These are phyloP conservation scores for Pichia sp. DNA, from an alignment of 1,139 yeast genomes.

Conservation along the genomic window DNA sequence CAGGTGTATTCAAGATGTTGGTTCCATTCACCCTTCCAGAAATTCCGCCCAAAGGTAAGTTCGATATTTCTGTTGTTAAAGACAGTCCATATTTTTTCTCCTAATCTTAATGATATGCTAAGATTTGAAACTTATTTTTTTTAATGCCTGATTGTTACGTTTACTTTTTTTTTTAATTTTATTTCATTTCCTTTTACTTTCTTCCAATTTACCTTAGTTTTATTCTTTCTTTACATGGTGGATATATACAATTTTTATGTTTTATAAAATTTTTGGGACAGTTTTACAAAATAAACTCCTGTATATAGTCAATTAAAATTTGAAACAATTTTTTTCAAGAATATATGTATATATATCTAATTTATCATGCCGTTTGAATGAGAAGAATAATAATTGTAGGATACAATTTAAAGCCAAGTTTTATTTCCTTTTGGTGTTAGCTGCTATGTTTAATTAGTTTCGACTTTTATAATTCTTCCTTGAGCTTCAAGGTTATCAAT, in stretches of 20 bases:
- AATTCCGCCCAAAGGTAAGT: constrained; percentile 77
- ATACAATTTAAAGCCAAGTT: no score
- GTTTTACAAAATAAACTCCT: constrained; percentile 4
- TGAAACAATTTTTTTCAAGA: no score
- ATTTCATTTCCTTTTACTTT: background rate
- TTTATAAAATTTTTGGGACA: constrained; percentile 7
- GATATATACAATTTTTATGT: background rate
- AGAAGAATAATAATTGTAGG: no score
- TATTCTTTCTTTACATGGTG: constrained; percentile 1
- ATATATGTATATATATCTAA: no score
- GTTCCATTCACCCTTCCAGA: constrained; percentile 68
- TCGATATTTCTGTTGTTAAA: constrained; percentile 68
- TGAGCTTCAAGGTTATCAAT: constrained; percentile 78
- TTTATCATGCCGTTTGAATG: no score
- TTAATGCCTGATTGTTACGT: background rate
- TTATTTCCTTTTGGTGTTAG: no score
- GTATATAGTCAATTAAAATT: constrained; percentile 8
- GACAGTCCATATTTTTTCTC: constrained; percentile 79
- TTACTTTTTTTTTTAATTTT: background rate
- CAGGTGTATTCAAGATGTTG: constrained; percentile 31
- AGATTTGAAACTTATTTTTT: background rate
- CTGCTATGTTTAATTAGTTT: constrained; percentile 5
- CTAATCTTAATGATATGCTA: constrained; percentile 8
- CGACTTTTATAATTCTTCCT: constrained; percentile 55
- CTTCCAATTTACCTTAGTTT: background rate